phyloP scores from a whole-genome alignment of 2,329 filamentous ascomycete species.

The Sclerotinia borealis region DNA sequence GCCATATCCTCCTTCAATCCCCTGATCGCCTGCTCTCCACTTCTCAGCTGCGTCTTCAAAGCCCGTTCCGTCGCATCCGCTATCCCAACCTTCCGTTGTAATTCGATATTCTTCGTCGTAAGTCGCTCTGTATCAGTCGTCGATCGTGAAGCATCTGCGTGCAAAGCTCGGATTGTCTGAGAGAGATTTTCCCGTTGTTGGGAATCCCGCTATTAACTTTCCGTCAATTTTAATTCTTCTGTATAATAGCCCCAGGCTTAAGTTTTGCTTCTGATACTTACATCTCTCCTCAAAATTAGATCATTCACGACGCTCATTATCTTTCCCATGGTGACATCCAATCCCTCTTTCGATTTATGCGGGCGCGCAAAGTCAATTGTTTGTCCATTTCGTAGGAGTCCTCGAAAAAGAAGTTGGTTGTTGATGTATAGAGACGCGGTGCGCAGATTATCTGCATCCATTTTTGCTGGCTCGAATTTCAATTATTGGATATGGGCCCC shows the following conservation, averaged over 20 bases:
- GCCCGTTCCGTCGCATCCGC: conserved; percentile 66
- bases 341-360: conserved; percentile 54
- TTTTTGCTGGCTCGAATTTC: conserved; percentile 12
- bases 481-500: background rate
- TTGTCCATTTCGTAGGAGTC: conserved; percentile 61
- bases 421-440: conserved; percentile 68
- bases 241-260: background rate
- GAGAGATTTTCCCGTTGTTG: conserved; percentile 82
- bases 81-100: conserved; percentile 49
- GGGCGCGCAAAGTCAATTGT: conserved; percentile 78
- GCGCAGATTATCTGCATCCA: conserved; percentile 49
- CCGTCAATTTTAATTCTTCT: conserved; percentile 1
- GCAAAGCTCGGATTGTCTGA: conserved; percentile 67
- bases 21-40: conserved; percentile 66
- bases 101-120: conserved; percentile 47
- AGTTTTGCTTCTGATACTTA: conserved; percentile 40
- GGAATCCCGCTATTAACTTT: conserved; percentile 64
- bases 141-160: conserved; percentile 69
- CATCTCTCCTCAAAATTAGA: conserved; percentile 81
- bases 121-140: conserved; percentile 60
- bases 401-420: conserved; percentile 62
- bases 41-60: conserved; percentile 62
- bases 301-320: conserved; percentile 95
- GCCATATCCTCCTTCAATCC: conserved; percentile 79
- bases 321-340: conserved; percentile 68